phyloP scores from a whole-genome alignment of 192 early-diverging fungal species.

The Chytriomyces sp. region DNA sequence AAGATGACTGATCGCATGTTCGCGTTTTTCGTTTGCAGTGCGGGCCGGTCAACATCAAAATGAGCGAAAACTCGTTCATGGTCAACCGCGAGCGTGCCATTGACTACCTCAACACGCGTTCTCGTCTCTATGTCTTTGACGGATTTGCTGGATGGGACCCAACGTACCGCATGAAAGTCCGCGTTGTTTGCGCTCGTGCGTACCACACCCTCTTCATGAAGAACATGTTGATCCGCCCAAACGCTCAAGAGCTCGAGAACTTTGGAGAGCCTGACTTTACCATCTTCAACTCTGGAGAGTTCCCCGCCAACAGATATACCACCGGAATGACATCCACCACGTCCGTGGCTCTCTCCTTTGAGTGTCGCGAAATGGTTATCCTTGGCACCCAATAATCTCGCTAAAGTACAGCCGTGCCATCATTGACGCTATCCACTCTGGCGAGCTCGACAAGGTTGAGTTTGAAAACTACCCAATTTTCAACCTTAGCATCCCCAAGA shows the following conservation, averaged over 20 bases:
- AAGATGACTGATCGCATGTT: not conserved
- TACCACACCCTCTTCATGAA: slow-evolving; percentile 98
- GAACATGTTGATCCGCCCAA: slow-evolving; percentile 99
- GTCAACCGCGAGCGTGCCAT: slow-evolving; percentile 95
- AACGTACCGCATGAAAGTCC: slow-evolving; percentile 97
- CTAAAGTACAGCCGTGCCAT: slow-evolving; percentile 98
- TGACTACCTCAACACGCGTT: slow-evolving; percentile 95
- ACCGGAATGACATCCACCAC: slow-evolving; percentile 96
- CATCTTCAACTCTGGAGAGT: slow-evolving; percentile 93
- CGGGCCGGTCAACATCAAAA: slow-evolving; percentile 96
- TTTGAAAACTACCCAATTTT: slow-evolving; percentile 89
- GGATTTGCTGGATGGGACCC: slow-evolving; percentile 98
- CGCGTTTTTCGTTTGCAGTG: slow-evolving; percentile 53
- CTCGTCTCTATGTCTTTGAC: slow-evolving; percentile 93
- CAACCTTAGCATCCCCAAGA: slow-evolving; percentile 84
- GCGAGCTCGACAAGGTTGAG: slow-evolving; percentile 84
- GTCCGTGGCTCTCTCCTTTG: slow-evolving; percentile 91
- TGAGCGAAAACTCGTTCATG: slow-evolving; percentile 75
- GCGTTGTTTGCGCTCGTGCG: slow-evolving; percentile 90
- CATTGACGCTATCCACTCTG: slow-evolving; percentile 95
- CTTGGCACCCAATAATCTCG: slow-evolving; percentile 96
- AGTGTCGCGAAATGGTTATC: slow-evolving; percentile 95
- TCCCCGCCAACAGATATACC: slow-evolving; percentile 92
- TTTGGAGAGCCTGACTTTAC: slow-evolving; percentile 98
- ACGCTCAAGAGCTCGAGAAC: slow-evolving; percentile 82